Evolutionary conservation across 2,329 filamentous ascomycete species (phyloP).

Genomic region (Phyllosticta citrichinensis): DNA sequence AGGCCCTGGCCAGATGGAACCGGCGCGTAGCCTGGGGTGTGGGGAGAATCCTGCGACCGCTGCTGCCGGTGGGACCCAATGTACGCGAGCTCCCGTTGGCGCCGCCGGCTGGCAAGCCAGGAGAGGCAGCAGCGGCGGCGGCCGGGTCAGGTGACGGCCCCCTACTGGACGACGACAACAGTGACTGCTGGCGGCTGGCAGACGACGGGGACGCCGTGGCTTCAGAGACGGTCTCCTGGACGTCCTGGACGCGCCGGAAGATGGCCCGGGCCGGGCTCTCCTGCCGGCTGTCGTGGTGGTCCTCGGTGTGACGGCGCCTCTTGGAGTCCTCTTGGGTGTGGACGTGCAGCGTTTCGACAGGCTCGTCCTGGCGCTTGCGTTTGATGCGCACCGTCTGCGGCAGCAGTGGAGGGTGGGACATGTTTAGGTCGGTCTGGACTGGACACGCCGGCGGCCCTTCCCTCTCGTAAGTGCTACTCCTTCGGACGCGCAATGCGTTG

Average conservation of each 20-base stretch:
- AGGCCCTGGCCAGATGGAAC: slow-evolving; percentile 3
- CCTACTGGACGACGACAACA: background rate
- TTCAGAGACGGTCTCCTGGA: slow-evolving; percentile 8
- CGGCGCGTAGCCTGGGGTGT: slow-evolving; percentile 1
- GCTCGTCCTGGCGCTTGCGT: slow-evolving; percentile 46
- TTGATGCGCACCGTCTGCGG: slow-evolving; percentile 31
- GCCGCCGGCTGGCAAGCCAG: background rate
- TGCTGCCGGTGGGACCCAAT: background rate
- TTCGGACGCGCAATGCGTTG: background rate
- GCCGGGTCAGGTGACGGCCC: background rate
- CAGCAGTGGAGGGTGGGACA: slow-evolving; percentile 8
- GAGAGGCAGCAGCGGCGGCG: background rate
- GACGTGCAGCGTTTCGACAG: slow-evolving; percentile 44
- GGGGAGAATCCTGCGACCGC: background rate
- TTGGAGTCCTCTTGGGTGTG: slow-evolving; percentile 10
- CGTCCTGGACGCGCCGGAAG: slow-evolving; percentile 11
- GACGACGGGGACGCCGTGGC: background rate
- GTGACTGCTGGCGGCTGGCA: background rate
- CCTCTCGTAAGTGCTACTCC: background rate
- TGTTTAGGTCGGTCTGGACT: too few relatives aligned
- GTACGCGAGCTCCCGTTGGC: background rate
- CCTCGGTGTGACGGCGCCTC: slow-evolving; percentile 4
- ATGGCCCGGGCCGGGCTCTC: slow-evolving; percentile 11
- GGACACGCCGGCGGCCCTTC: background rate
- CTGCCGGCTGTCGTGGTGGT: slow-evolving; percentile 5